Conservation (phyloP, 1,284 basidiomycete species). For the Exsudoporus floridanus region DNA sequence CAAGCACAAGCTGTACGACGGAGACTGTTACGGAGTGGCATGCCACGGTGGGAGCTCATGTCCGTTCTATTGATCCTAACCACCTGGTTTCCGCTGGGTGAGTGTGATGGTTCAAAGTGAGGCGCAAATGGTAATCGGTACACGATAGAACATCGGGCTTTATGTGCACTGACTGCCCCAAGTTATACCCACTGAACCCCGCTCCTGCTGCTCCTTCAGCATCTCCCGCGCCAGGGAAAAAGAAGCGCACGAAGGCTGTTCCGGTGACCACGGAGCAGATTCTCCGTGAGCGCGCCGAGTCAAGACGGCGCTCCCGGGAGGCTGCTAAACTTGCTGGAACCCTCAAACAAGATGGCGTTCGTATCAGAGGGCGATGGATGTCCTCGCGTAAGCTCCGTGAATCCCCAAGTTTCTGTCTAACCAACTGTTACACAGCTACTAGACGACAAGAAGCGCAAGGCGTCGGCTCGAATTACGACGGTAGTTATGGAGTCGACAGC, state of each 20-base stretch:
- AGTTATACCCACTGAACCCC: slow-evolving; percentile 45
- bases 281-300: slow-evolving; percentile 46
- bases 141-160: slow-evolving; percentile 53
- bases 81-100: slow-evolving; percentile 66
- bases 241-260: slow-evolving; percentile 36
- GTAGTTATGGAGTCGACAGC: slow-evolving; percentile 63
- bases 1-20: slow-evolving; percentile 46
- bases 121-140: neutral
- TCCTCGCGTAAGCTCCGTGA: slow-evolving; percentile 44
- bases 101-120: slow-evolving; percentile 10
- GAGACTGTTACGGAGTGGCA: slow-evolving; percentile 58
- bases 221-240: slow-evolving; percentile 35
- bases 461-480: slow-evolving; percentile 54
- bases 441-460: slow-evolving; percentile 42
- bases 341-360: slow-evolving; percentile 41
- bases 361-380: slow-evolving; percentile 61
- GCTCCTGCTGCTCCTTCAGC: slow-evolving; percentile 40
- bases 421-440: slow-evolving; percentile 37
- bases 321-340: slow-evolving; percentile 29
- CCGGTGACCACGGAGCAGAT: slow-evolving; percentile 47
- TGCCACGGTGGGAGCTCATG: slow-evolving; percentile 43
- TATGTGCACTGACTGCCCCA: slow-evolving; percentile 55
- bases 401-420: neutral
- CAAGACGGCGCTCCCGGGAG: slow-evolving; percentile 39
- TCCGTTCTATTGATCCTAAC: slow-evolving; percentile 55